Evolutionary conservation across 2,329 filamentous ascomycete genomes (phyloP), one percentile per base, ranked within the genome.

Genomic region (Nakataea oryzae): DNA sequence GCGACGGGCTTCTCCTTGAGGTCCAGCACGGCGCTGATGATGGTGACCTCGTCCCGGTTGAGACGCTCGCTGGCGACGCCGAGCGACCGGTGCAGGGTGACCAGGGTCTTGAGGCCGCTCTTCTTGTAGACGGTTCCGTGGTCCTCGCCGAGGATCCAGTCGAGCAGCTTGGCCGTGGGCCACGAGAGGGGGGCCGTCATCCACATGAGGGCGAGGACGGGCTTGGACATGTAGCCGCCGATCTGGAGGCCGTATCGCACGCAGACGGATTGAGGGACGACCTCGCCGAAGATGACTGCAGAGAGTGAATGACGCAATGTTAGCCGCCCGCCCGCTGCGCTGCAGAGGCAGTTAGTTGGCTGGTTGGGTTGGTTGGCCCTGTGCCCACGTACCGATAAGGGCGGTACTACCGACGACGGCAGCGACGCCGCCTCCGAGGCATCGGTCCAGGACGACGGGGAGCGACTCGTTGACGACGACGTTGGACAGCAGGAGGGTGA

Each of bases 111-210:
- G 68, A 99, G 78, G 0, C 95, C 95, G 64, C 92, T 93, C 79
- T 97, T 99, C 78, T 97, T 97, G 84, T 99, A 99, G 56, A 93
- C 87, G 0, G 93, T 97, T 61, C 93, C 93, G 72, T 97, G 93
- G 70, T 97, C 93, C 75, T 96, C 90, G 64, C 95, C 95, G 3
- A 99, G 85, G 11, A 97, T 83, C 77, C 86, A 91, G 76, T 99
- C 95, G 69, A 99, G 89, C 26, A 99, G 84, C 76, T 97, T 96
- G 27, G 95, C 95, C 8, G 91, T 96, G 2, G 95, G 95, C 88
- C 91, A 99, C 57, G 93, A 92, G 58, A 97, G 80, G 2, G 93
- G 92, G 12, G 90, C 86, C 79, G 96, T 87, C 64, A 97, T 73
- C 77, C 93, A 97, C 95, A 99, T 99, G 68, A 99, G 83, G 29